Conservation (phyloP, 2,329 filamentous ascomycete genomes). For the Colletotrichum orbiculare region DNA sequence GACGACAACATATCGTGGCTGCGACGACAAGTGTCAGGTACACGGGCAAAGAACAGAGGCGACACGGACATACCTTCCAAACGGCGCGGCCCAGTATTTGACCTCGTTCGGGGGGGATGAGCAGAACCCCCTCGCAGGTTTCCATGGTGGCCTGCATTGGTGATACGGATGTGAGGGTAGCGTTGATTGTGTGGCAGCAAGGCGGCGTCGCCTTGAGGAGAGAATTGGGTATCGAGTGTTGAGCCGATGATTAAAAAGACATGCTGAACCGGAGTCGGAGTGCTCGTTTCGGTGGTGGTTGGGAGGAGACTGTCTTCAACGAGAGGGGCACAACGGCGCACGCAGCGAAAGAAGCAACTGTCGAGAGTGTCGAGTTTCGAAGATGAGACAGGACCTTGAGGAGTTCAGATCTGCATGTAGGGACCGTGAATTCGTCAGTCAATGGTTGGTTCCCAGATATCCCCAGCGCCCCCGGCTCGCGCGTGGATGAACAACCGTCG, state of each 20-base stretch:
- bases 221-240: constrained; percentile 10
- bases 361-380: constrained; percentile 3
- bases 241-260: constrained; percentile 22
- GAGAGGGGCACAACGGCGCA: constrained; percentile 24
- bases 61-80: constrained; percentile 59
- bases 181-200: constrained; percentile 1
- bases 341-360: constrained; percentile 18
- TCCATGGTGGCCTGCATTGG: constrained; percentile 32
- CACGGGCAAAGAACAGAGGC: constrained; percentile 5
- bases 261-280: constrained; percentile 24
- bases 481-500: constrained; percentile 20
- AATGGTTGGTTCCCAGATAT: constrained; percentile 18
- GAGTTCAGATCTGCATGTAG: constrained; percentile 17
- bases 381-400: background rate
- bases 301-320: constrained; percentile 2
- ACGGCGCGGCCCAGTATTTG: constrained; percentile 61
- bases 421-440: constrained; percentile 3
- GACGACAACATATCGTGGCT: constrained; percentile 71
- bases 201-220: constrained; percentile 8
- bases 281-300: background rate
- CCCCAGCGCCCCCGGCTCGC: constrained; percentile 22
- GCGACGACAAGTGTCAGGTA: constrained; percentile 36
- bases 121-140: constrained; percentile 56
- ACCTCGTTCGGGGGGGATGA: constrained; percentile 62
- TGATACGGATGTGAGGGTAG: background rate